Evolutionary conservation across 2,329 filamentous ascomycete species (phyloP).

Genomic region (Ceratocystis cubensis): DNA sequence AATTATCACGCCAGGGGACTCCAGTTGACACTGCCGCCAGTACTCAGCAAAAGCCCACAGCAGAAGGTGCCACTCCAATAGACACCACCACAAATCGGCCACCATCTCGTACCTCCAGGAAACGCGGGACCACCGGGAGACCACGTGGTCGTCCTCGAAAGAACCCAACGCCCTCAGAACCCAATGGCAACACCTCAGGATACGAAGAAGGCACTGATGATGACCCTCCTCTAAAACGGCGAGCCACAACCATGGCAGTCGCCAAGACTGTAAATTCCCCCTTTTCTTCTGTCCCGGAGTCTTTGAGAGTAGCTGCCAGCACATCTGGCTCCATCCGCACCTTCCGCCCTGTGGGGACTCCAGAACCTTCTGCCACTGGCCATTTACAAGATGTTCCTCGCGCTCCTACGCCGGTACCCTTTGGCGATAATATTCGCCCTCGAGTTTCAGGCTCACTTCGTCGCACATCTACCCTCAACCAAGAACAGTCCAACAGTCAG

Average conservation of each 20-base stretch:
- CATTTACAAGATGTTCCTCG: slow-evolving; percentile 62
- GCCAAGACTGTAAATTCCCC: slow-evolving; percentile 59
- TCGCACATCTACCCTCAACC: slow-evolving; percentile 47
- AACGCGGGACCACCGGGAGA: slow-evolving; percentile 39
- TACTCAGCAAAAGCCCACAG: slow-evolving; percentile 1
- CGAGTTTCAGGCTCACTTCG: slow-evolving; percentile 35
- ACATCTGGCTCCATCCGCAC: slow-evolving; percentile 78
- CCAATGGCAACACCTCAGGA: slow-evolving; percentile 57
- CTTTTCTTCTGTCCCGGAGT: slow-evolving; percentile 64
- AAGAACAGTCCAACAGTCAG: slow-evolving; percentile 33
- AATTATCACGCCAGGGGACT: slow-evolving; percentile 12
- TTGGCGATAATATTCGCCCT: slow-evolving; percentile 17
- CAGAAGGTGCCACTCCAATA: slow-evolving; percentile 21
- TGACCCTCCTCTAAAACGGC: slow-evolving; percentile 46
- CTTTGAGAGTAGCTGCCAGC: slow-evolving; percentile 77
- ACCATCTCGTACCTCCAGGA: slow-evolving; percentile 46
- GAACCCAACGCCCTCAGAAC: slow-evolving; percentile 30
- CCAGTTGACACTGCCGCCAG: slow-evolving; percentile 10
- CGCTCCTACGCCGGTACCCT: slow-evolving; percentile 63
- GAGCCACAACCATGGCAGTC: slow-evolving; percentile 63
- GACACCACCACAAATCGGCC: slow-evolving; percentile 38
- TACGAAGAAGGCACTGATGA: slow-evolving; percentile 57
- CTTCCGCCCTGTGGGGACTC: slow-evolving; percentile 58
- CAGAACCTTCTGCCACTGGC: slow-evolving; percentile 33
- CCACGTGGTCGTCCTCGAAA: slow-evolving; percentile 46